A percentile compares a stretch with the other conserved stretches of the same genome.
These are phyloP conservation scores for Pseudogymnoascus verrucosus DNA, from an alignment of 2,329 filamentous ascomycete genomes.

Conservation along the genomic window DNA sequence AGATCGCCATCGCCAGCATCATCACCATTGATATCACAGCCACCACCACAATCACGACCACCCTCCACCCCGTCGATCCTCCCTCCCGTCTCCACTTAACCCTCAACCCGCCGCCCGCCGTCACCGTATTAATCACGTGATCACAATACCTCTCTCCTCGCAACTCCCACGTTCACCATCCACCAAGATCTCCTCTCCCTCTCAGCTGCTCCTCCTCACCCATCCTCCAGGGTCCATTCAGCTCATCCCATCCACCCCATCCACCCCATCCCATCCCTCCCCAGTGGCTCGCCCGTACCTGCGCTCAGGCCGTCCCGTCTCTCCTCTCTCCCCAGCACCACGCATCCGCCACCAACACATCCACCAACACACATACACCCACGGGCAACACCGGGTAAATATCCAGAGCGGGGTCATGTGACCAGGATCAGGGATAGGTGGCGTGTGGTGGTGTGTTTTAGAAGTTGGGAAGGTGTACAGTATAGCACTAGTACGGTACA, in stretches of 20 bases:
- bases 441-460: too few relatives aligned
- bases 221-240: too few relatives aligned
- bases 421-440: not conserved
- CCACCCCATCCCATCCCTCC: not conserved
- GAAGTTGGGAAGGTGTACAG: too few relatives aligned
- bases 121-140: too few relatives aligned
- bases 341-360: too few relatives aligned
- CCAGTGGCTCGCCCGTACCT: not conserved
- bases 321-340: too few relatives aligned
- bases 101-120: too few relatives aligned
- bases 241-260: not conserved
- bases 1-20: not conserved
- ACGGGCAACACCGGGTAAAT: not conserved
- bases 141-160: not conserved
- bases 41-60: not conserved
- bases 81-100: not conserved
- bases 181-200: not conserved
- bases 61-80: not conserved
- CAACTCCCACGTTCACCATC: not conserved
- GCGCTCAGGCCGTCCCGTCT: not conserved
- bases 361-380: not conserved
- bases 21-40: not conserved
- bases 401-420: not conserved
- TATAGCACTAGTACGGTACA: not conserved
- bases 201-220: too few relatives aligned